These are phyloP conservation scores for Sphagnum fallax DNA, from an alignment of 228 moss, liverwort and hornwort genomes.

Conservation along the genomic window DNA sequence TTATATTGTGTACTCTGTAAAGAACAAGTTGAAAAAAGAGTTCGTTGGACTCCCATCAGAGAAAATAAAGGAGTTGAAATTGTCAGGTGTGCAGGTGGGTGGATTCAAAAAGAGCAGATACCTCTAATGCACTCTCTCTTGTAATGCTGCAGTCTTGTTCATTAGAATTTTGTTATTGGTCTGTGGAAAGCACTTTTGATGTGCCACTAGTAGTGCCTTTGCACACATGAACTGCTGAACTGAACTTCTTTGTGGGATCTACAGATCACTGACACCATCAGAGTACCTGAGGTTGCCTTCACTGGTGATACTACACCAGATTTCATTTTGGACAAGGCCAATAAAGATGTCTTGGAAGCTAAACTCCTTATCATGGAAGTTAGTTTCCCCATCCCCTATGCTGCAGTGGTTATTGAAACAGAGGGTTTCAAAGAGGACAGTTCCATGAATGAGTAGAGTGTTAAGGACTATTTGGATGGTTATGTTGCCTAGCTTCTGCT, in stretches of 20 bases:
- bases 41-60: conserved; percentile 54
- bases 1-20: conserved; percentile 79
- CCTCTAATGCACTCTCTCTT: not conserved
- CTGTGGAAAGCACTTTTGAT: not conserved
- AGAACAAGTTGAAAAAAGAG: conserved; percentile 80
- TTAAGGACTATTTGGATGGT: not conserved
- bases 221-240: not conserved
- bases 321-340: conserved; percentile 73
- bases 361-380: conserved; percentile 96
- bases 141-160: not conserved
- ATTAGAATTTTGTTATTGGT: not conserved
- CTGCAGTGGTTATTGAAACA: not conserved
- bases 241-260: not conserved
- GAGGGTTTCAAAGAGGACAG: too few relatives aligned
- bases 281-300: conserved; percentile 81
- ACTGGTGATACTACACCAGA: conserved; percentile 94
- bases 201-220: not conserved
- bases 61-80: conserved; percentile 67
- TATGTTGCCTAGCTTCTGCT: not conserved
- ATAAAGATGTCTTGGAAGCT: conserved; percentile 73
- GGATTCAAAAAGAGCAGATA: not conserved
- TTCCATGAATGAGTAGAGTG: not conserved
- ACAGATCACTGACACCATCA: conserved; percentile 67
- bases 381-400: not conserved
- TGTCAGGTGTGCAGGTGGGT: conserved; percentile 76